Evolutionary conservation across 768 basidiomycete species (phyloP).

Genomic region (Neoboletus magnificus): DNA sequence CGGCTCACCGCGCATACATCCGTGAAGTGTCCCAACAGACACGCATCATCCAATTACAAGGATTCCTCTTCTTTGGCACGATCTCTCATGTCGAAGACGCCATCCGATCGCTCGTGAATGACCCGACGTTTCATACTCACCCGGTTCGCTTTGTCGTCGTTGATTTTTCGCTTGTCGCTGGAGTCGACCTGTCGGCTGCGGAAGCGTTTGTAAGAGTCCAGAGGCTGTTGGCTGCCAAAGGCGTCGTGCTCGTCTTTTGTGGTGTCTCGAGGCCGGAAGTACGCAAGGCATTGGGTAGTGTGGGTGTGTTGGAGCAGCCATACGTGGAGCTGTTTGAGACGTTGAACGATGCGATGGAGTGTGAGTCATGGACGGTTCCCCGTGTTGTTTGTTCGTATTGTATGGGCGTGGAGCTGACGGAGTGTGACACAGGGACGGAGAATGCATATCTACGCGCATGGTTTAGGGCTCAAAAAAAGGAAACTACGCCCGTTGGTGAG

Average conservation of each 20-base stretch:
- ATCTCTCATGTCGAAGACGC: constrained; percentile 87
- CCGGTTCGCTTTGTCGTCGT: constrained; percentile 90
- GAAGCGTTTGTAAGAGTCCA: constrained; percentile 94
- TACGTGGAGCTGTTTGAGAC: constrained; percentile 80
- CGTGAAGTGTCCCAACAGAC: constrained; percentile 93
- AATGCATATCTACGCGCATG: constrained; percentile 85
- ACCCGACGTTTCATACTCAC: constrained; percentile 62
- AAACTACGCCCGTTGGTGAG: constrained; percentile 45
- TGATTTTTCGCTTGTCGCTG: constrained; percentile 80
- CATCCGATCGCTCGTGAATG: constrained; percentile 71
- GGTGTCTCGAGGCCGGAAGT: constrained; percentile 67
- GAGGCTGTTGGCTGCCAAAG: constrained; percentile 67
- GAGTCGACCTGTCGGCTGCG: constrained; percentile 92
- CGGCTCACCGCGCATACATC: constrained; percentile 83
- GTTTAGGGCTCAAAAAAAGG: constrained; percentile 65
- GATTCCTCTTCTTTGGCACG: constrained; percentile 93
- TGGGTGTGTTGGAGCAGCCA: constrained; percentile 73
- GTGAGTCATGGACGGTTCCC: constrained; percentile 43
- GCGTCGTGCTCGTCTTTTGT: constrained; percentile 87
- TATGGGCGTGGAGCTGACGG: constrained; percentile 1
- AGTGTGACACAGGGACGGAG: constrained; percentile 67
- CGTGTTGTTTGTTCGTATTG: not conserved
- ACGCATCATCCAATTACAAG: constrained; percentile 83
- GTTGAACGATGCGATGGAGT: constrained; percentile 91
- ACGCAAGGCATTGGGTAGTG: constrained; percentile 70